Evolutionary conservation across 306 rosid genomes (phyloP), one percentile per base, ranked within the genome.

Genomic region (Inga leiocalycina): DNA sequence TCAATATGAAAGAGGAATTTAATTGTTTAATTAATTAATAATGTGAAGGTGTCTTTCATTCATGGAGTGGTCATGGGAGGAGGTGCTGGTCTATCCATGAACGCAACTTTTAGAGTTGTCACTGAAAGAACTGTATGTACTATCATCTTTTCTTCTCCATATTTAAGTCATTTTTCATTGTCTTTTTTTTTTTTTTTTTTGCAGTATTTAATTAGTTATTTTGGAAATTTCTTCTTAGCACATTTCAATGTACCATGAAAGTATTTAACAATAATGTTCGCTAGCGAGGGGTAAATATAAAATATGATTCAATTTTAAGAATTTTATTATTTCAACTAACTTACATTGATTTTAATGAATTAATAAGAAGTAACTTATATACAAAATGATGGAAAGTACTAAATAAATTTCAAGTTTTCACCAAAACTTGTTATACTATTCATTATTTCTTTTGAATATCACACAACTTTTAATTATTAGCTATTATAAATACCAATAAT

Each of bases 51-150:
- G 13, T 75, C 44, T 76, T 71, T 85, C 4, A 76, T 80, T 8
- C 62, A 85, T 80, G 84, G 87, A 61, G 4, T 62, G 0, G 84
- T 76, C 22, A 80, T 85, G 79, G 87, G 87, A 75, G 87, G 34
- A 27, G 87, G 84, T 48, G 82, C 84, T 30, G 79, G 82, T 13
- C 52, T 85, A 0, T 76, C 79, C 45, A 85, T 85, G 71, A 41
- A 13, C 49, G 35, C 84, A 45, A 75, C 1, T 1, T 84, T 80
- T 19, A 85, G 82, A 19, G 46, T 85, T 81, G 85, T 81, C 8
- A 81, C 88, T 2, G 82, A 81, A 43, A 85, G 78, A 39, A 64
- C 85, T 17, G 88, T 81, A 85, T 16, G 83, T 0, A 59, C 48
- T 19, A 46, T 61, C 49, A 72, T 48, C 16, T 20, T 11, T 7